Conservation (phyloP, 75 land plant genomes). For the Pinus taeda region DNA sequence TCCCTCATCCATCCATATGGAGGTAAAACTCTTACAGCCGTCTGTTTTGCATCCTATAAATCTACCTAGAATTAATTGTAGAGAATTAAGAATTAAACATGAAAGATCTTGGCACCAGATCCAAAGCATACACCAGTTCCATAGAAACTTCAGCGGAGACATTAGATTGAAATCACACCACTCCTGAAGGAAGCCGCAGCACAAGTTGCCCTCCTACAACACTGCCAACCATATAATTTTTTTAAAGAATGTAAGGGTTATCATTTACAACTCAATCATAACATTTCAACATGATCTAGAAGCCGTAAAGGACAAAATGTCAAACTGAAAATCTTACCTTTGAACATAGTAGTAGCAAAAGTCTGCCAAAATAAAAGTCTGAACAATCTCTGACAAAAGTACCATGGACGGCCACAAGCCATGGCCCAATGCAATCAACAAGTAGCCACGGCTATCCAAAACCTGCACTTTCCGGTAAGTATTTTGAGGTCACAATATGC, state of each 20-base stretch:
- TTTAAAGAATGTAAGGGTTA: neutral
- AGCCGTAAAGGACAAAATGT: neutral
- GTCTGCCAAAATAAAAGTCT: conserved; percentile 85
- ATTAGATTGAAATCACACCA: conserved; percentile 34
- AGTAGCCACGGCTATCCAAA: conserved; percentile 69
- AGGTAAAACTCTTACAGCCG: neutral
- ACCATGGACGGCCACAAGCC: conserved; percentile 97
- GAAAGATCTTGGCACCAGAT: neutral
- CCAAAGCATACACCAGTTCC: neutral
- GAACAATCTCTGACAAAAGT: conserved; percentile 86
- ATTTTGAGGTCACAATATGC: no score
- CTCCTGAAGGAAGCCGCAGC: conserved; percentile 87
- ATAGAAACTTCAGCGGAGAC: neutral
- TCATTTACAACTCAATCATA: neutral
- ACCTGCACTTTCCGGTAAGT: conserved; percentile 37
- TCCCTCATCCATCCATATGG: neutral
- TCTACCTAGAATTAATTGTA: neutral
- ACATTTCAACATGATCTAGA: neutral
- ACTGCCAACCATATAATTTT: conserved; percentile 29
- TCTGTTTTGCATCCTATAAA: neutral
- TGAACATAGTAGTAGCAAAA: conserved; percentile 94
- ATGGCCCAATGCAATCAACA: conserved; percentile 75
- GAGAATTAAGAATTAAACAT: neutral
- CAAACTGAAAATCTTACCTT: conserved; percentile 40
- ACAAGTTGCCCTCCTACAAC: conserved; percentile 87